Percentiles rank a stretch among this genome's conserved stretches.
Evolutionary conservation across 345 rosid species (phyloP).

Genomic region (Laguncularia racemosa): DNA sequence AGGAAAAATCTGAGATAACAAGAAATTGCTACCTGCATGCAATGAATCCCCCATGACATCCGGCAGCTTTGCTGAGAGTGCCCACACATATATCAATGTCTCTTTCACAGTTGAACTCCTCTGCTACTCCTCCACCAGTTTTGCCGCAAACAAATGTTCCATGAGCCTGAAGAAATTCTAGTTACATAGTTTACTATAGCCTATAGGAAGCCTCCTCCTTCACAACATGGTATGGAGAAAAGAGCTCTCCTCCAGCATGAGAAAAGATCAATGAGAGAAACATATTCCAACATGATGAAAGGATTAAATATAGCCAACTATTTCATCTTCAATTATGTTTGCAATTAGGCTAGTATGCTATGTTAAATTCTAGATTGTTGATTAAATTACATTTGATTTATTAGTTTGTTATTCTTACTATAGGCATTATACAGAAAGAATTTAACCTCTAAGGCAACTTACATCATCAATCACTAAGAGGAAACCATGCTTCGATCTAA

Average conservation of each 20-base stretch:
- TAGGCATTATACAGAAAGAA: neutral
- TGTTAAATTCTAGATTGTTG: no score
- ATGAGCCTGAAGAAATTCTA: slow-evolving; percentile 59
- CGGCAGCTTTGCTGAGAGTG: slow-evolving; percentile 95
- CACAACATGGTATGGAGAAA: no score
- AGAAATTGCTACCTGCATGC: slow-evolving; percentile 66
- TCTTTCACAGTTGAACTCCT: slow-evolving; percentile 70
- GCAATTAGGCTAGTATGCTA: neutral
- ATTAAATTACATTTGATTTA: no score
- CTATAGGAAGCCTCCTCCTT: neutral
- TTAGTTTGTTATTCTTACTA: no score
- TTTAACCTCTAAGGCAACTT: slow-evolving; percentile 23
- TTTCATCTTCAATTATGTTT: neutral
- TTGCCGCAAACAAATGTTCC: slow-evolving; percentile 95
- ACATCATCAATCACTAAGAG: slow-evolving; percentile 88
- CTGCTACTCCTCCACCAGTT: slow-evolving; percentile 89
- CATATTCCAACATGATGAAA: neutral
- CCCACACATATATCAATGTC: slow-evolving; percentile 85
- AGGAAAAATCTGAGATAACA: neutral
- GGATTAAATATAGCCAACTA: neutral
- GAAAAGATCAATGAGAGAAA: neutral
- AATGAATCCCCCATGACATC: slow-evolving; percentile 96
- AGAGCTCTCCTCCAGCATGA: neutral
- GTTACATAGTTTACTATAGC: neutral
- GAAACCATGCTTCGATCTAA: slow-evolving; percentile 68